Evolutionary conservation across 2,329 filamentous ascomycete genomes (phyloP), one percentile per base, ranked within the genome.

Genomic region (Scleromitrula shiraiana): DNA sequence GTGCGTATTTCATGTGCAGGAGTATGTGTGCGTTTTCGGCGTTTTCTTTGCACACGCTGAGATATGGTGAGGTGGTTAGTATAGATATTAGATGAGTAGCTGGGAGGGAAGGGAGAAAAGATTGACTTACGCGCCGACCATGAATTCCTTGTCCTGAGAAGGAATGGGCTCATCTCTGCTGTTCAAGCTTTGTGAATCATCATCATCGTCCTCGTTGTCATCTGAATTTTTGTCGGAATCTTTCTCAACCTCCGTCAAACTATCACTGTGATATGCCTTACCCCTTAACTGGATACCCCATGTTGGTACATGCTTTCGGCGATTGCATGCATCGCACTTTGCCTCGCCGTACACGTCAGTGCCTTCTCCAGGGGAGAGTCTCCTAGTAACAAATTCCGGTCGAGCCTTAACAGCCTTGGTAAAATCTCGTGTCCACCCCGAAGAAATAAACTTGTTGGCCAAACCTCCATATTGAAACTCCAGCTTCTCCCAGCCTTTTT

Each of bases 1-100:
- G 76, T 38, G 81, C 77, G 51, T 77, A 78, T 49, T 83, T 82
- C 87, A 87, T 90, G 65, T 93, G 87, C 4, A 80, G 74, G 3
- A 91, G 72, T 1, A 74, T 75, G 60, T 91, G 86, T 0, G 84
- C 82, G 32, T 82, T 82, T 54, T 80, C 72, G 0, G 86, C 85
- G 55, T 83, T 83, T 26, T 68, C 66, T 59, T 74, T 77, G 68
- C 81, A 85, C 51, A 74, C 72, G 14, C 60, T 61, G 17, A 7
- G 22, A 38, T 12, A 14, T 19, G n/a, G 32, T n/a, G n/a, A 19
- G 6, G 40, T 33, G 49, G 30, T 45, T 36, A 46, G 37, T 41
- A 27, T 23, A 14, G 22, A 35, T 51, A 68, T 68, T 42, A 8
- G 45, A n/a, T 19, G 7, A n/a, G 23, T 41, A 19, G 10, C 32